Evolutionary conservation across 1,284 basidiomycete genomes (phyloP), one percentile per base, ranked within the genome.

Genomic region (Porodaedalea pini): DNA sequence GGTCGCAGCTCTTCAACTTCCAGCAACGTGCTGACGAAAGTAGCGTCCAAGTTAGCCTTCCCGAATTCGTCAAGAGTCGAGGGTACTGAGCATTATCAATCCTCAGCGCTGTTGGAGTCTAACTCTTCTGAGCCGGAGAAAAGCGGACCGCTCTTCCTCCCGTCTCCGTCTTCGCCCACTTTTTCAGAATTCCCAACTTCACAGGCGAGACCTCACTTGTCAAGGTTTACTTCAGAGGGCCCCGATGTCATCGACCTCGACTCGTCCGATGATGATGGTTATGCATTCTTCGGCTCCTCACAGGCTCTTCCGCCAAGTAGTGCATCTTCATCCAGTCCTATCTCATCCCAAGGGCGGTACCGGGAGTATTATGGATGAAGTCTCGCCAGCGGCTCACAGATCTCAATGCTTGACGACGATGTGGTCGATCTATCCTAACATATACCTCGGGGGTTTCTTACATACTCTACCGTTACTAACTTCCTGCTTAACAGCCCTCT

Each of bases 101-200:
- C n/a, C n/a, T n/a, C n/a, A n/a, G n/a, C n/a, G n/a, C n/a, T n/a
- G n/a, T n/a, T n/a, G n/a, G 11, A 15, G 4, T 29, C 25, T 13
- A 45, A 21, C 13, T 23, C 41, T 11, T 32, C 41, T 21, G 19
- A 21, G 11, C 8, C 17, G 7, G 21, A 31, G 5, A 2, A 31
- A 10, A 25, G 45, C 10, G 15, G 6, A 25, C 54, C 54, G 3
- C 45, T 56, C 11, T 56, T 56, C 25, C 34, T 56, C 10, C 44
- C 54, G 31, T 54, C 52, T 2, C 52, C 41, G 8, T 25, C 54
- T 40, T 19, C 54, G n/a, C 54, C 45, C 11, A 23, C 11, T 25
- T 15, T 11, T 15, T 10, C 17, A 15, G 15, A 29, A 17, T 31
- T 7, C 5, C 13, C 43, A 5, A 34, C 44, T n/a, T 50, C 54